These are phyloP conservation scores for Hansenula lynferdii DNA, from an alignment of 1,139 yeast genomes.

Conservation along the genomic window DNA sequence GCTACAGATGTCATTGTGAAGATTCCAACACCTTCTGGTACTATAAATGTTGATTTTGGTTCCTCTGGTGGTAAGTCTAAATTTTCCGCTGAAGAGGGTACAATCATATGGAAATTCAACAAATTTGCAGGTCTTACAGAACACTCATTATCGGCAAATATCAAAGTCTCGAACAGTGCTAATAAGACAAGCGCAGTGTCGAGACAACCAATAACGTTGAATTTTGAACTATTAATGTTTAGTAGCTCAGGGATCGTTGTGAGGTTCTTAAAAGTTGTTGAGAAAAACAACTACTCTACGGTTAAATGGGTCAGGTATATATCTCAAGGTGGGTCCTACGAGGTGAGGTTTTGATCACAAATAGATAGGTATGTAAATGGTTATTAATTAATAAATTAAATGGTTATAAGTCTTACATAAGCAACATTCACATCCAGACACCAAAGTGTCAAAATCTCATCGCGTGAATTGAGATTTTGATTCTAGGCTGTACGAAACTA, in stretches of 20 bases:
- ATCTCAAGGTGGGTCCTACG: conserved; percentile 75
- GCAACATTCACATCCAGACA: background rate
- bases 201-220: conserved; percentile 72
- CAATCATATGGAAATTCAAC: conserved; percentile 64
- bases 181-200: conserved; percentile 34
- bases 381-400: no score
- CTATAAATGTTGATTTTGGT: conserved; percentile 44
- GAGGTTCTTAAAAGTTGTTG: conserved; percentile 65
- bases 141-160: conserved; percentile 31
- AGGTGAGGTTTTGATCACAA: conserved; percentile 57
- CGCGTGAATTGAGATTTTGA: background rate
- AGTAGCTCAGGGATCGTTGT: conserved; percentile 77
- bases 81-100: conserved; percentile 61
- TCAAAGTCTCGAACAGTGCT: no score
- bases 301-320: conserved; percentile 86
- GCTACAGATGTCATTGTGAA: conserved; percentile 63
- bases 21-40: conserved; percentile 70
- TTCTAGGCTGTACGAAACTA: no score
- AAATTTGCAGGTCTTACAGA: conserved; percentile 69
- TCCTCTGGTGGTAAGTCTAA: conserved; percentile 64
- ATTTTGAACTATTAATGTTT: conserved; percentile 70
- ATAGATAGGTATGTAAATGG: no score
- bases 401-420: no score
- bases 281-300: conserved; percentile 60
- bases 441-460: background rate